These are phyloP conservation scores for Trichophyton schoenleinii DNA, from an alignment of 2,329 filamentous ascomycete species.

Conservation along the genomic window DNA sequence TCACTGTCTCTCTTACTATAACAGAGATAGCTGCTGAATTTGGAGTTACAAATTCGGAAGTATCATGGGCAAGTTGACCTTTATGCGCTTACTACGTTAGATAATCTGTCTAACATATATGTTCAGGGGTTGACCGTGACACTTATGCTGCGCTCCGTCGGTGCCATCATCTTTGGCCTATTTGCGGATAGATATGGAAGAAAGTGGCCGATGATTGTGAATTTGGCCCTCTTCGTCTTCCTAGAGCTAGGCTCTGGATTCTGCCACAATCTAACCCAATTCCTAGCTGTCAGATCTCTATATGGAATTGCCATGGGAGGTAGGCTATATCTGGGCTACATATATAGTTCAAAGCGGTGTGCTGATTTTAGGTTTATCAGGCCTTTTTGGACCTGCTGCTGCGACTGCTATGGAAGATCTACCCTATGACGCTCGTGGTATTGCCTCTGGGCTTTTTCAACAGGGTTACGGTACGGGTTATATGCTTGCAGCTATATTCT, in stretches of 20 bases:
- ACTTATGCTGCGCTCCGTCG: slow-evolving; percentile 50
- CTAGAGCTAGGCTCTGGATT: slow-evolving; percentile 51
- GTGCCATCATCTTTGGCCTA: slow-evolving; percentile 45
- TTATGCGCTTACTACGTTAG: slow-evolving; percentile 13
- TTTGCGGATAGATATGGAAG: slow-evolving; percentile 43
- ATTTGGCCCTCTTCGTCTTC: slow-evolving; percentile 49
- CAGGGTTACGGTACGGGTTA: slow-evolving; percentile 55
- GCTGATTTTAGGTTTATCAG: not conserved
- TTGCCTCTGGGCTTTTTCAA: slow-evolving; percentile 50
- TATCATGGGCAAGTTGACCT: slow-evolving; percentile 44
- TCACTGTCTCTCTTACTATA: slow-evolving; percentile 48
- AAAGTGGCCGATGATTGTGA: slow-evolving; percentile 49
- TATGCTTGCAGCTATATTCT: slow-evolving; percentile 47
- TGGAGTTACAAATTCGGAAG: slow-evolving; percentile 42
- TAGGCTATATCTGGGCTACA: slow-evolving; percentile 1
- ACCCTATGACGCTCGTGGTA: slow-evolving; percentile 44
- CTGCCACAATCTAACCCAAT: slow-evolving; percentile 45
- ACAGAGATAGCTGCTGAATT: slow-evolving; percentile 42
- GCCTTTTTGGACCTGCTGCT: slow-evolving; percentile 47
- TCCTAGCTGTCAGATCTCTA: slow-evolving; percentile 46
- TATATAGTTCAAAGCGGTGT: not conserved
- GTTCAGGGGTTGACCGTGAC: slow-evolving; percentile 35
- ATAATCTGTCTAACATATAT: slow-evolving; percentile 13
- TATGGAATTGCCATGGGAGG: slow-evolving; percentile 54
- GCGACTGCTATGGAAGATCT: slow-evolving; percentile 53